Evolutionary conservation across 345 rosid genomes (phyloP).

Genomic region (Eucalyptus pauciflora): DNA sequence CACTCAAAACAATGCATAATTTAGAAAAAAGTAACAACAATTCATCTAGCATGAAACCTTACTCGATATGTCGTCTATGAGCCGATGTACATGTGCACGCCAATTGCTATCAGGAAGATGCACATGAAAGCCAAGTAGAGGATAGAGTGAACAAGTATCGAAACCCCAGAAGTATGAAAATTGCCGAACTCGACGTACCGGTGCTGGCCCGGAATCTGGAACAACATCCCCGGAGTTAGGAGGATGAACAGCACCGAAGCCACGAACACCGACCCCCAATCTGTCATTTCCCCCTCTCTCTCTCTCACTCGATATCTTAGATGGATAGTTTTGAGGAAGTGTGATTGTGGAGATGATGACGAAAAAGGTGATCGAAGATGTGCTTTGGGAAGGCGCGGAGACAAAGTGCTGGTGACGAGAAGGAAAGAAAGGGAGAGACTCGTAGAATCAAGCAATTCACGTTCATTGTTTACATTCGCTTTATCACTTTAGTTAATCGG

Average conservation of each 20-base stretch:
- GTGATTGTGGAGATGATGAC: neutral
- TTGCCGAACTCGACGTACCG: slow-evolving; percentile 65
- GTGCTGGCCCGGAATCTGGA: slow-evolving; percentile 60
- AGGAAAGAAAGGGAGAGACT: neutral
- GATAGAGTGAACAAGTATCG: slow-evolving; percentile 70
- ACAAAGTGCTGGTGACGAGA: neutral
- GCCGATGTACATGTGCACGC: slow-evolving; percentile 66
- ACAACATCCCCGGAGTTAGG: slow-evolving; percentile 74
- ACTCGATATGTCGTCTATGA: neutral
- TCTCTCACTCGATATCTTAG: neutral
- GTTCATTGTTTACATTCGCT: neutral
- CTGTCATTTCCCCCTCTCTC: slow-evolving; percentile 33
- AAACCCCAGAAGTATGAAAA: slow-evolving; percentile 77
- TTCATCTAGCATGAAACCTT: neutral
- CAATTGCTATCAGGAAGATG: slow-evolving; percentile 73
- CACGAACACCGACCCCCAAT: slow-evolving; percentile 93
- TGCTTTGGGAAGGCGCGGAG: neutral
- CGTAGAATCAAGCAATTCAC: neutral
- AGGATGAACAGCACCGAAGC: slow-evolving; percentile 73
- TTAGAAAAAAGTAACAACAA: neutral
- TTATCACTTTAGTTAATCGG: neutral
- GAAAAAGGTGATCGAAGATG: neutral
- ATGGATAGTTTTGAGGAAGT: neutral
- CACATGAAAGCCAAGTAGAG: slow-evolving; percentile 72
- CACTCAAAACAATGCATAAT: neutral